phyloP scores from a whole-genome alignment of 2,329 filamentous ascomycete genomes.

The Scortechinia acanthostroma region DNA sequence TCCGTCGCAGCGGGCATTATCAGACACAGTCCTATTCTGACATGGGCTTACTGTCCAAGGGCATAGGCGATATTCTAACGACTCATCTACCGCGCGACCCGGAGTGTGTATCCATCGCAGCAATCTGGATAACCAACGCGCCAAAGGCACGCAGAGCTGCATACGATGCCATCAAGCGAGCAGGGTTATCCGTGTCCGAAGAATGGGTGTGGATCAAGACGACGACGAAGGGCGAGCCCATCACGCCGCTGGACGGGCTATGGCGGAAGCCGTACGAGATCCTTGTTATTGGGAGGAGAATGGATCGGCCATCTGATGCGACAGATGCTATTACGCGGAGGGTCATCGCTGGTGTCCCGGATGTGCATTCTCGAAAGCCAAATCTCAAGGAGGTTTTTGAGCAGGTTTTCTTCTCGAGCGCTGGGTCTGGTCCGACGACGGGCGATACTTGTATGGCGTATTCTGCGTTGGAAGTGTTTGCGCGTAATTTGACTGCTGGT shows the following conservation, averaged over 20 bases:
- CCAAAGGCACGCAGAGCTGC: conserved; percentile 34
- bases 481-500: conserved; percentile 45
- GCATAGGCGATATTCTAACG: not conserved
- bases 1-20: conserved; percentile 40
- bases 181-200: conserved; percentile 39
- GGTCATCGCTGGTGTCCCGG: conserved; percentile 49
- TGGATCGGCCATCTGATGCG: not conserved
- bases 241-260: conserved; percentile 37
- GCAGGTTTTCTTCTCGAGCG: conserved; percentile 23
- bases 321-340: conserved; percentile 26
- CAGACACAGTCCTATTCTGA: conserved; percentile 17
- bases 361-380: conserved; percentile 60
- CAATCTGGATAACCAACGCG: conserved; percentile 56
- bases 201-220: conserved; percentile 62
- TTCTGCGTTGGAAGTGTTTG: conserved; percentile 50
- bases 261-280: conserved; percentile 59
- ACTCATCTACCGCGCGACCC: conserved; percentile 12
- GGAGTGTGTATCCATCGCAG: conserved; percentile 17
- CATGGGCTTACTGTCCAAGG: conserved; percentile 7
- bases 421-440: conserved; percentile 5
- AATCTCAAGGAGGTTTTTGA: conserved; percentile 47
- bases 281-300: conserved; percentile 35
- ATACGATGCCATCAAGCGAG: conserved; percentile 30
- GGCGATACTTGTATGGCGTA: conserved; percentile 27
- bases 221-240: conserved; percentile 39